Evolutionary conservation across 2,329 filamentous ascomycete genomes (phyloP), one percentile per base, ranked within the genome.

Genomic region (Aschersonia sp.): DNA sequence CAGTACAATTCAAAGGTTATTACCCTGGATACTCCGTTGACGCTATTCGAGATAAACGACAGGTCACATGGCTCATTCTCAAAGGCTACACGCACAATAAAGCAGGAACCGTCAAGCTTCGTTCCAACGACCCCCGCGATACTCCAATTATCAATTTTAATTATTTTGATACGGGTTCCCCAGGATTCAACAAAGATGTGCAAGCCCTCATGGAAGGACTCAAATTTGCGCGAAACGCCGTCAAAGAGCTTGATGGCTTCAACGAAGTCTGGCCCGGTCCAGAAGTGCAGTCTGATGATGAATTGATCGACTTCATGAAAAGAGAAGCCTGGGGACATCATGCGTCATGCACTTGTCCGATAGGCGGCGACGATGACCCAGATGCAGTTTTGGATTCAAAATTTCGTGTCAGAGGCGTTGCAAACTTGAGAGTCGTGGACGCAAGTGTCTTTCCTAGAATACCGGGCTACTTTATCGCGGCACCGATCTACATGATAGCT

Each of bases 111-210:
- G 81, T 87, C 4, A 71, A 62, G 4, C 72, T 87, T 5, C 66
- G 66, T 11, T 80, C 76, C 0, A 62, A 72, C 0, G 73, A 86
- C 56, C 81, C 83, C 0, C 73, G 75, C 1, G 81, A 84, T 47
- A 65, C 70, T 2, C 83, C 83, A 0, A 59, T 72, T 6, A 82
- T 86, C 53, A 66, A 67, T 46, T 83, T 81, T 65, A 75, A 78
- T 59, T 81, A 72, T 60, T 81, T 76, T 63, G 41, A 42, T n/a
- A 42, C 41, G 8, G 68, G 41, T 5, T 42, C 41, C 12, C 4
- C 71, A 43, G 64, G 66, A 0, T 73, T 73, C 29, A 63, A 58
- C 29, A 66, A 70, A 29, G 72, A 74, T 6, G 64, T 66, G 2
- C 62, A 62, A 0, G 64, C 68, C 37, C 69, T 77, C 43, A 14